Evolutionary conservation across 2,329 filamentous ascomycete species (phyloP).

Genomic region (Alternaria metachromatica): DNA sequence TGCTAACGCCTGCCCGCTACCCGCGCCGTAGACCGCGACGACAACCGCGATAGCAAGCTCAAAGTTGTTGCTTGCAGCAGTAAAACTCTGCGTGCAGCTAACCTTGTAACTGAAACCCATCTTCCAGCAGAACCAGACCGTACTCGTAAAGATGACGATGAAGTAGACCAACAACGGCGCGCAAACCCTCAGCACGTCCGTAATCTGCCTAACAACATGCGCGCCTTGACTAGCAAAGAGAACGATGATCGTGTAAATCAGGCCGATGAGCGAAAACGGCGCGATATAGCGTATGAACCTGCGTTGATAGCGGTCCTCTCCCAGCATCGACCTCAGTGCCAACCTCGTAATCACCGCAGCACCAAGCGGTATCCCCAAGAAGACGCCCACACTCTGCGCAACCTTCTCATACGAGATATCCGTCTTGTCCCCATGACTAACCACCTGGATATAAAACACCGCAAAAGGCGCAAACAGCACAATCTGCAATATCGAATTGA

Average conservation of each 20-base stretch:
- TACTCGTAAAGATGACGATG: constrained; percentile 72
- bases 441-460: constrained; percentile 67
- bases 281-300: constrained; percentile 73
- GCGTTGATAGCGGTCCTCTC: constrained; percentile 68
- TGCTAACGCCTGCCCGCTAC: constrained; percentile 81
- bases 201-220: constrained; percentile 83
- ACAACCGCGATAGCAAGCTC: constrained; percentile 90
- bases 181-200: constrained; percentile 79
- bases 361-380: constrained; percentile 80
- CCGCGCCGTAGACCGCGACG: constrained; percentile 77
- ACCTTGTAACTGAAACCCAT: constrained; percentile 77
- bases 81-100: constrained; percentile 81
- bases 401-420: constrained; percentile 68
- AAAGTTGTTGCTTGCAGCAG: constrained; percentile 92
- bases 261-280: constrained; percentile 79
- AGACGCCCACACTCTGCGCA: constrained; percentile 81
- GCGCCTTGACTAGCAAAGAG: constrained; percentile 83
- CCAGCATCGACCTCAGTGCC: constrained; percentile 61
- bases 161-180: constrained; percentile 87
- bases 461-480: constrained; percentile 57
- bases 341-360: constrained; percentile 81
- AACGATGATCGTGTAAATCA: constrained; percentile 86
- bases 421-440: constrained; percentile 60
- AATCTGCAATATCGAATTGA: constrained; percentile 58
- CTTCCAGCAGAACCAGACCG: constrained; percentile 66